Percentiles rank a stretch among this genome's conserved stretches.
phyloP scores from a whole-genome alignment of 2,329 filamentous ascomycete species.

The Trichoderma simmonsii region DNA sequence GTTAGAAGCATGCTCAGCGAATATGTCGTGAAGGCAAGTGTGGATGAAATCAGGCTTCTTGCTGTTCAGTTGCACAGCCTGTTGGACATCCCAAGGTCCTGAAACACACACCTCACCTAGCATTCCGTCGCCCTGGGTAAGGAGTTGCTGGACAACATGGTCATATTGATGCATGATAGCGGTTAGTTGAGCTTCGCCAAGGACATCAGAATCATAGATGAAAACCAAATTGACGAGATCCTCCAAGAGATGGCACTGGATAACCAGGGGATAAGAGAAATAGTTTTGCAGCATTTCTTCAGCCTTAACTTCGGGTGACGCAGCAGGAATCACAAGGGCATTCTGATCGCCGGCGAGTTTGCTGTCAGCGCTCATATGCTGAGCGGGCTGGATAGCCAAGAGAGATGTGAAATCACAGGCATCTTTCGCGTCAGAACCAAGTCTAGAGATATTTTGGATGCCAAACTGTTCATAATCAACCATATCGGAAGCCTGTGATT shows the following conservation, averaged over 20 bases:
- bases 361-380: not conserved
- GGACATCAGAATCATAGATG: constrained; percentile 3
- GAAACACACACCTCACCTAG: not conserved
- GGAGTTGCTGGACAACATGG: constrained; percentile 11
- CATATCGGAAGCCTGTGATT: constrained; percentile 27
- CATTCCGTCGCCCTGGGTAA: not conserved
- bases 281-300: constrained; percentile 14
- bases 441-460: constrained; percentile 29
- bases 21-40: constrained; percentile 1
- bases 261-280: constrained; percentile 14
- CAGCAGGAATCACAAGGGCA: not conserved
- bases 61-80: not conserved
- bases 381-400: constrained; percentile 19
- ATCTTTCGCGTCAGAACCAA: constrained; percentile 17
- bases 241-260: constrained; percentile 5
- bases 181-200: not conserved
- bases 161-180: constrained; percentile 11
- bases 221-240: constrained; percentile 1
- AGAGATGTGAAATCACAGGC: constrained; percentile 19
- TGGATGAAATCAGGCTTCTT: not conserved
- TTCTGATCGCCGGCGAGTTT: not conserved
- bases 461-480: constrained; percentile 28
- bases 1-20: not conserved
- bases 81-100: constrained; percentile 11
- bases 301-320: not conserved